These are phyloP conservation scores for Backusella psychrophila DNA, from an alignment of 192 early-diverging fungal genomes.

Conservation along the genomic window DNA sequence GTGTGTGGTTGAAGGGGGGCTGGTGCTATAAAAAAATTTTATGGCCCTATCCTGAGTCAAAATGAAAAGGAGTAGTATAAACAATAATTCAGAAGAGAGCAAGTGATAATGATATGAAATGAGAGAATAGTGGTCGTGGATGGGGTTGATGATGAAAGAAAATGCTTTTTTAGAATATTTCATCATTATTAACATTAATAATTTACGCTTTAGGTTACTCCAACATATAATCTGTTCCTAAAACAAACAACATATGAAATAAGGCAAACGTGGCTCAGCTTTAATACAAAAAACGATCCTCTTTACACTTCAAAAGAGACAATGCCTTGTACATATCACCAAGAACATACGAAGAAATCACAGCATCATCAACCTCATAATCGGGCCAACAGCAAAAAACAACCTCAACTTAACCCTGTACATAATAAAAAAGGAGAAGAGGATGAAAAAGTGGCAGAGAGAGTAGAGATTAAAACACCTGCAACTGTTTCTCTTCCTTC, in stretches of 20 bases:
- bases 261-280: not conserved
- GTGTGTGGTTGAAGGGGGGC: not conserved
- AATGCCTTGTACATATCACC: slow-evolving; percentile 1
- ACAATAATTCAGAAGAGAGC: not conserved
- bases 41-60: not conserved
- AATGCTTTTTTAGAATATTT: not conserved
- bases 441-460: not conserved
- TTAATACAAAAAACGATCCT: not conserved
- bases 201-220: not conserved
- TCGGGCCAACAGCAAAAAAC: not conserved
- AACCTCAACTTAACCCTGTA: not conserved
- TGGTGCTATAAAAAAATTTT: not conserved
- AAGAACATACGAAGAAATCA: not conserved
- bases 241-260: not conserved
- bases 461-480: not conserved
- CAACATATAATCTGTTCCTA: not conserved
- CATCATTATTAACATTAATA: not conserved
- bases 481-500: not conserved
- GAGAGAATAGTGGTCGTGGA: not conserved
- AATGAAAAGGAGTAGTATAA: not conserved
- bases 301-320: not conserved
- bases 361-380: not conserved
- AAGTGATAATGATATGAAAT: not conserved
- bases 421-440: not conserved
- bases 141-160: not conserved